Evolutionary conservation across 2,329 filamentous ascomycete genomes (phyloP), one percentile per base, ranked within the genome.

Genomic region (Apiospora saccharicola): DNA sequence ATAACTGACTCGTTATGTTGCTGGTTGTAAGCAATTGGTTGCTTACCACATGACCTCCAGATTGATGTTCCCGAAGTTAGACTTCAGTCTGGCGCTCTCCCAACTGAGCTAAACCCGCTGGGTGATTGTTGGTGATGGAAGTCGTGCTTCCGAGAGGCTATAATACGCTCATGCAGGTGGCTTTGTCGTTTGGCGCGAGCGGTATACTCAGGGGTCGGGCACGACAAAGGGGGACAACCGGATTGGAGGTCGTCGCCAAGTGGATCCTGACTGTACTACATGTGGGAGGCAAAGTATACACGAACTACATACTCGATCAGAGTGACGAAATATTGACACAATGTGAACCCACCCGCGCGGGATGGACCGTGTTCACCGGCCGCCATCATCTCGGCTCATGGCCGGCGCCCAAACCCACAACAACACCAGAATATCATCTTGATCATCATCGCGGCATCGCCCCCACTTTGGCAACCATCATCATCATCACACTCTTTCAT

Each of bases 91-190:
- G 57, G 57, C 57, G 57, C 57, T 64, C 57, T 64, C 57, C 57
- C 57, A 64, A 64, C 57, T 64, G 57, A 64, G 57, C 57, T 64
- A 64, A 64, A 64, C 41, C 57, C 57, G 57, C 57, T 64, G 57
- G 57, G 57, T 6, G 37, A 34, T 10, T n/a, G 30, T 41, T 64
- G 34, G 57, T 64, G 57, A 64, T 4, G 19, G n/a, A n/a, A 64
- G 6, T 4, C 10, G 3, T 4, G 22, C 12, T 41, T 12, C 22
- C 8, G 19, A 7, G 0, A 8, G 57, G 8, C 14, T 14, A 64
- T 64, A 64, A 13, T 1, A 24, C 22, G 22, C 34, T 8, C 6
- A 8, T 8, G 13, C 30, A 22, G 12, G 19, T 19, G 19, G 13
- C 57, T 64, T 64, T 64, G 57, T 61, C 30, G 26, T 16, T 37